A percentile compares a stretch with the other conserved stretches of the same genome.
phyloP scores from a whole-genome alignment of 345 rosid species.

The Acer saccharum region DNA sequence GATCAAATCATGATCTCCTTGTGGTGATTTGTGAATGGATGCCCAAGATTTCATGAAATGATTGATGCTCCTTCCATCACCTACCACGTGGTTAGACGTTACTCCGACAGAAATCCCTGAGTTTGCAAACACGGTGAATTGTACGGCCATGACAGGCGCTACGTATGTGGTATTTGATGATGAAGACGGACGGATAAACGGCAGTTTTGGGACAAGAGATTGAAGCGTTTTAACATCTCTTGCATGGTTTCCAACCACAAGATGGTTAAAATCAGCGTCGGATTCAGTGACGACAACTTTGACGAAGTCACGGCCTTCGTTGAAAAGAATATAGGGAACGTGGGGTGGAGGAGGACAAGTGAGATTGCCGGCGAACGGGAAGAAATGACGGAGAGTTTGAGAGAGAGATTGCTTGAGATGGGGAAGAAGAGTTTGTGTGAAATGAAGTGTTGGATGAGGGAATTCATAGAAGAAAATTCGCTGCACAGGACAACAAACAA shows the following conservation, averaged over 20 bases:
- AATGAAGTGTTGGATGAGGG: conserved; percentile 22
- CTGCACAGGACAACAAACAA: conserved; percentile 26
- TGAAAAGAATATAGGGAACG: conserved; percentile 30
- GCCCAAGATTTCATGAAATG: conserved; percentile 54
- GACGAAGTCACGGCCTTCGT: conserved; percentile 11
- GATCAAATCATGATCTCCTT: background rate
- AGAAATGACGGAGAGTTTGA: conserved; percentile 27
- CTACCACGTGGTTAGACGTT: conserved; percentile 30
- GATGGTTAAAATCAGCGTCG: conserved; percentile 18
- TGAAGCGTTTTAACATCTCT: conserved; percentile 21
- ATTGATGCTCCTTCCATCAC: conserved; percentile 40
- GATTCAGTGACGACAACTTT: conserved; percentile 36
- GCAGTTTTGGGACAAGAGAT: conserved; percentile 32
- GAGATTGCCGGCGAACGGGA: conserved; percentile 33
- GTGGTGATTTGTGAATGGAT: background rate
- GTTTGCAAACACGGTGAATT: conserved; percentile 43
- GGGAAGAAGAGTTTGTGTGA: conserved; percentile 18
- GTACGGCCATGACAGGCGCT: conserved; percentile 31
- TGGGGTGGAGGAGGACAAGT: conserved; percentile 28
- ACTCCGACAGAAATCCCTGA: conserved; percentile 38
- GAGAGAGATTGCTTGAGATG: conserved; percentile 32
- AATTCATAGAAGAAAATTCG: conserved; percentile 32
- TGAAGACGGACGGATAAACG: background rate
- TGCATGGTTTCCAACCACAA: conserved; percentile 21
- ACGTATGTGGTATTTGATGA: background rate